Conservation (phyloP, 371 early-diverging fungal genomes). For the Blastocladiella emersonii region DNA sequence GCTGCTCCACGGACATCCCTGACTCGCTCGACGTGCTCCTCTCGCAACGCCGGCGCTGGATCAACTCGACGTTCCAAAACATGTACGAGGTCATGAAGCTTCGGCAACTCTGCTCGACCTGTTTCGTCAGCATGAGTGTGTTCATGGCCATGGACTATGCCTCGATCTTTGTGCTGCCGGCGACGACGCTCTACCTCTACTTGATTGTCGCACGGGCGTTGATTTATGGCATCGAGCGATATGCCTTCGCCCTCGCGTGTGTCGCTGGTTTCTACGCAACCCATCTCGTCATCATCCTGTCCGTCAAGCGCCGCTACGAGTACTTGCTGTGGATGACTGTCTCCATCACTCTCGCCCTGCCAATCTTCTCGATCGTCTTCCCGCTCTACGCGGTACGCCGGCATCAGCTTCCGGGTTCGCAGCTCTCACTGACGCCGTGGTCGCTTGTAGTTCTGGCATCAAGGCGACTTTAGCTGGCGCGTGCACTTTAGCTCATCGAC, state of each 20-base stretch:
- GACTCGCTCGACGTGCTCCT: conserved; percentile 75
- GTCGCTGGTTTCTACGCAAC: not conserved
- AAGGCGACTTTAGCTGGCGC: conserved; percentile 44
- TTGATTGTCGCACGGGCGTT: conserved; percentile 18
- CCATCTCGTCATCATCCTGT: conserved; percentile 19
- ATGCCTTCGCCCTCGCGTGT: conserved; percentile 8
- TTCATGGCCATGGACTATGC: conserved; percentile 89
- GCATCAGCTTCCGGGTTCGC: too few species aligned
- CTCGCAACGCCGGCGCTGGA: conserved; percentile 95
- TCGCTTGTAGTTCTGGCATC: conserved; percentile 42
- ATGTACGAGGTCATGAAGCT: conserved; percentile 83
- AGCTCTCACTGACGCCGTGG: too few species aligned
- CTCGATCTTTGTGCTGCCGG: conserved; percentile 91
- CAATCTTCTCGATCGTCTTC: conserved; percentile 7
- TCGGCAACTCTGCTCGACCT: conserved; percentile 88
- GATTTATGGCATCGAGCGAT: not conserved
- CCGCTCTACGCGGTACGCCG: conserved; percentile 1
- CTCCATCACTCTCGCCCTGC: conserved; percentile 9
- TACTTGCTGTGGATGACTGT: conserved; percentile 26
- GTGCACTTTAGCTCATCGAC: too few species aligned
- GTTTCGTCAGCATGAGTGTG: conserved; percentile 97
- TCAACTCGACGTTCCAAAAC: conserved; percentile 97
- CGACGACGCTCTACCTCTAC: conserved; percentile 70
- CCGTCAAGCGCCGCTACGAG: conserved; percentile 22
- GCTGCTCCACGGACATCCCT: conserved; percentile 89